phyloP scores from a whole-genome alignment of 306 rosid species.

The Begonia masoniana region DNA sequence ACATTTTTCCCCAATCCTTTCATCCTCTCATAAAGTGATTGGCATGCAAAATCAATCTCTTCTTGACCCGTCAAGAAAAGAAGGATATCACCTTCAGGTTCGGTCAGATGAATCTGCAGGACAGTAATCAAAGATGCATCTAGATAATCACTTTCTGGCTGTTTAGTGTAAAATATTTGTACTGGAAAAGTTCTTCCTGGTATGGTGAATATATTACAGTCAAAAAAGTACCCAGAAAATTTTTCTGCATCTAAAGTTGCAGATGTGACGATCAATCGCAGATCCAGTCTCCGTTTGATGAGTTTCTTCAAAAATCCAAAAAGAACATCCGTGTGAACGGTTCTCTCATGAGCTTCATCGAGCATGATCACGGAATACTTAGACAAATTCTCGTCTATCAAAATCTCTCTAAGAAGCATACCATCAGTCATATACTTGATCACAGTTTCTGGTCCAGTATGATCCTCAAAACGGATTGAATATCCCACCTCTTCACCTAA shows the following conservation, averaged over 20 bases:
- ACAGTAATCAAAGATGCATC: constrained; percentile 73
- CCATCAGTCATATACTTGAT: constrained; percentile 92
- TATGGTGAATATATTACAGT: constrained; percentile 62
- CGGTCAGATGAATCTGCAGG: constrained; percentile 67
- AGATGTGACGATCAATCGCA: constrained; percentile 74
- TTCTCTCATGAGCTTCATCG: constrained; percentile 91
- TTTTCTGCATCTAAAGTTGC: constrained; percentile 87
- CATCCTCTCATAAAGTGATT: constrained; percentile 75
- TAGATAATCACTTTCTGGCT: constrained; percentile 73
- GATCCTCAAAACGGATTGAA: constrained; percentile 76
- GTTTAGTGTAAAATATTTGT: constrained; percentile 62
- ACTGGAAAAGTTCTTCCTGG: constrained; percentile 90
- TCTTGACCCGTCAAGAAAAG: constrained; percentile 93
- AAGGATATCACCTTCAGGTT: constrained; percentile 88
- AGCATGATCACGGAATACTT: constrained; percentile 88
- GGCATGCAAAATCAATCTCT: constrained; percentile 85
- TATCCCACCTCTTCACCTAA: constrained; percentile 89
- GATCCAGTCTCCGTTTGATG: constrained; percentile 58
- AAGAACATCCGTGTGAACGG: constrained; percentile 71
- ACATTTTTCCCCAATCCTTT: constrained; percentile 61
- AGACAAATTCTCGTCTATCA: constrained; percentile 61
- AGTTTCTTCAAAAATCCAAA: constrained; percentile 76
- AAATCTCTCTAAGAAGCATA: constrained; percentile 70
- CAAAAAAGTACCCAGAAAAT: constrained; percentile 69
- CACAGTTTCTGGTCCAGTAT: constrained; percentile 72